These are phyloP conservation scores for Epichloe elymi DNA, from an alignment of 2,329 filamentous ascomycete species.

Conservation along the genomic window DNA sequence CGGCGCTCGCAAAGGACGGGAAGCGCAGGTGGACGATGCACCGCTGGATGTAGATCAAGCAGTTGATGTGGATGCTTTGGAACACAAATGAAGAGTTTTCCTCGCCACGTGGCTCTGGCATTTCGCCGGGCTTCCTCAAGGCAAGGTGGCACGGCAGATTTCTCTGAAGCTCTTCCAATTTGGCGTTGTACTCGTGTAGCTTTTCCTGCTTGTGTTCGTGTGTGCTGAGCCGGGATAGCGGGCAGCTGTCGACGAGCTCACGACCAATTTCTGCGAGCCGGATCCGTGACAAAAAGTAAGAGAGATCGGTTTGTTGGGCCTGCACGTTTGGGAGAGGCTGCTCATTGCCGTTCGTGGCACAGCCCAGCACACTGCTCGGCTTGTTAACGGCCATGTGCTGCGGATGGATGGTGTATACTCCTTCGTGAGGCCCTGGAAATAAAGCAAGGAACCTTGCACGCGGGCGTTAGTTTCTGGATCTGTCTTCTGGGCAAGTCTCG, in stretches of 20 bases:
- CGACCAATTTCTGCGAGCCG: conserved; percentile 2
- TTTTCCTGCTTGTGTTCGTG: neutral
- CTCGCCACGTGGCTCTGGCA: neutral
- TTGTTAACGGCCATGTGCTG: conserved; percentile 5
- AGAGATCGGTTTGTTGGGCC: neutral
- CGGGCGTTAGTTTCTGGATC: neutral
- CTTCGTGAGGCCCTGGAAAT: conserved; percentile 3
- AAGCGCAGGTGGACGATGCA: conserved; percentile 3
- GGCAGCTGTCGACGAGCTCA: conserved; percentile 1
- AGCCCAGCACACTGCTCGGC: neutral
- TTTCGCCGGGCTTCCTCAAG: neutral
- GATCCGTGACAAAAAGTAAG: conserved; percentile 1
- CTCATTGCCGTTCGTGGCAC: too few relatives aligned
- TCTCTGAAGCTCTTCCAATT: conserved; percentile 1
- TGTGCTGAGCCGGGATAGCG: neutral
- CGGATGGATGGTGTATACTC: conserved; percentile 4
- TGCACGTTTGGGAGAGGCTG: neutral
- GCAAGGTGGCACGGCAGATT: conserved; percentile 1
- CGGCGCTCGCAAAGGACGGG: neutral
- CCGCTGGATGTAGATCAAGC: conserved; percentile 1
- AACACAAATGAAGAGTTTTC: neutral
- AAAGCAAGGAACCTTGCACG: neutral
- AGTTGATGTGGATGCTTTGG: conserved; percentile 4
- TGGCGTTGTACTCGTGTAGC: neutral
- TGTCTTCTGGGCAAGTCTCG: neutral